A percentile compares a stretch with the other conserved stretches of the same genome.
These are phyloP conservation scores for Rosa multiflora DNA, from an alignment of 306 rosid species.

Conservation along the genomic window DNA sequence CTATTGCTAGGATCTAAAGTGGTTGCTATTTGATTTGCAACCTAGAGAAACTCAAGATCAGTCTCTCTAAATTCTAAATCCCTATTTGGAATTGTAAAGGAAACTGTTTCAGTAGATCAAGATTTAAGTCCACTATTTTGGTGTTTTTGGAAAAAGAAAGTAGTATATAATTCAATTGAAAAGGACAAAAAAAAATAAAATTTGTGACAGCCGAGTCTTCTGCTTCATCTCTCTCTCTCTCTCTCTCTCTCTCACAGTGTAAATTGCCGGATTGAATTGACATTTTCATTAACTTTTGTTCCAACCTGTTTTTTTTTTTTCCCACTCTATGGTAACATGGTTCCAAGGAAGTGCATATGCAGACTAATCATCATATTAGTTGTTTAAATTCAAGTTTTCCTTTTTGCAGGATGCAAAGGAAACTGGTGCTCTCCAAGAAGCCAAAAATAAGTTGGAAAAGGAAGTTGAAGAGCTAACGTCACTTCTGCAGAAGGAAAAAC, in stretches of 20 bases:
- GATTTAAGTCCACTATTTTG: neutral
- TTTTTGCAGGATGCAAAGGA: conserved; percentile 81
- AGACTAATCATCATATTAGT: neutral
- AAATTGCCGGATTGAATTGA: neutral
- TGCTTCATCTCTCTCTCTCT: neutral
- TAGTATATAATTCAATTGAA: neutral
- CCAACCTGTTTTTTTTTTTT: neutral
- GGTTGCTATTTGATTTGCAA: conserved; percentile 2
- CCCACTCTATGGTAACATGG: neutral
- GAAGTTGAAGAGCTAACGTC: conserved; percentile 80
- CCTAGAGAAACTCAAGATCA: neutral
- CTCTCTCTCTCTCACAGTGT: neutral
- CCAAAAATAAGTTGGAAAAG: conserved; percentile 71
- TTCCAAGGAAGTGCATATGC: neutral
- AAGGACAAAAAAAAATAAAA: neutral
- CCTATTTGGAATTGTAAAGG: neutral
- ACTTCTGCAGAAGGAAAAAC: conserved; percentile 63
- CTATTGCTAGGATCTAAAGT: neutral
- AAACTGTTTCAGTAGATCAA: neutral
- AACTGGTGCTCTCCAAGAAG: conserved; percentile 86
- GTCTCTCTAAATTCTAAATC: neutral
- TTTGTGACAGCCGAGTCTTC: conserved; percentile 2
- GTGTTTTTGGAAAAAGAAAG: neutral
- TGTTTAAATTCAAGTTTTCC: neutral
- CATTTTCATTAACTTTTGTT: neutral